Evolutionary conservation across 73 alveolate genomes (phyloP).

Genomic region (Paramecium pentaurelia): DNA sequence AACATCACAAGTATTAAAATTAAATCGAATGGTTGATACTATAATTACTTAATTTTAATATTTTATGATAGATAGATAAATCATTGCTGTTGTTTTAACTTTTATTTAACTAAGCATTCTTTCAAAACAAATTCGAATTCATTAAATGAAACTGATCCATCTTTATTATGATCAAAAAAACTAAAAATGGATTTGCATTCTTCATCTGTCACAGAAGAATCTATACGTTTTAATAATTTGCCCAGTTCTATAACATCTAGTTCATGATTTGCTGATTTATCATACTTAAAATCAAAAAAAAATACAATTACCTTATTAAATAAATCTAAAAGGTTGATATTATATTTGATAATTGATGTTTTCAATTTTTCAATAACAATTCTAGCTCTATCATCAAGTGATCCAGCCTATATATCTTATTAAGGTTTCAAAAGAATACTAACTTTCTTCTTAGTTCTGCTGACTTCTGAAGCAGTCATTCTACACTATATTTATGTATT

Average conservation of each 20-base stretch:
- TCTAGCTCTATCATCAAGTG: constrained; percentile 36
- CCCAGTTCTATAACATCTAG: background rate
- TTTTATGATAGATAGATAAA: background rate
- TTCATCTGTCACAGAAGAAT: constrained; percentile 33
- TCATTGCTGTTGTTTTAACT: background rate
- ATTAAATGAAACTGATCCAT: constrained; percentile 39
- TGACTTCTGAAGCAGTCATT: constrained; percentile 44
- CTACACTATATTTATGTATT: constrained; percentile 18
- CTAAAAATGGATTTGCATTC: background rate
- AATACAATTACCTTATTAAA: constrained; percentile 26
- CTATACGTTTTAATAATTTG: background rate
- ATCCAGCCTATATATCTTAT: background rate
- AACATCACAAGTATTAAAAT: background rate
- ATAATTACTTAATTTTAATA: background rate
- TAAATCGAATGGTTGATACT: background rate
- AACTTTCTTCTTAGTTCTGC: constrained; percentile 37
- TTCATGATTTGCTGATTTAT: constrained; percentile 37
- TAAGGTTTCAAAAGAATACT: background rate
- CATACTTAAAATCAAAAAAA: background rate
- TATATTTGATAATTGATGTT: constrained; percentile 3
- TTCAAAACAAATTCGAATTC: constrained; percentile 34
- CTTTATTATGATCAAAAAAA: constrained; percentile 39
- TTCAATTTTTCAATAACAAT: constrained; percentile 7
- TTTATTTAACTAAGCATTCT: constrained; percentile 30
- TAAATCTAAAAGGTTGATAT: constrained; percentile 21